Base-by-base conservation (phyloP, 2,329 filamentous ascomycete species). In the Penicillium sp. region DNA sequence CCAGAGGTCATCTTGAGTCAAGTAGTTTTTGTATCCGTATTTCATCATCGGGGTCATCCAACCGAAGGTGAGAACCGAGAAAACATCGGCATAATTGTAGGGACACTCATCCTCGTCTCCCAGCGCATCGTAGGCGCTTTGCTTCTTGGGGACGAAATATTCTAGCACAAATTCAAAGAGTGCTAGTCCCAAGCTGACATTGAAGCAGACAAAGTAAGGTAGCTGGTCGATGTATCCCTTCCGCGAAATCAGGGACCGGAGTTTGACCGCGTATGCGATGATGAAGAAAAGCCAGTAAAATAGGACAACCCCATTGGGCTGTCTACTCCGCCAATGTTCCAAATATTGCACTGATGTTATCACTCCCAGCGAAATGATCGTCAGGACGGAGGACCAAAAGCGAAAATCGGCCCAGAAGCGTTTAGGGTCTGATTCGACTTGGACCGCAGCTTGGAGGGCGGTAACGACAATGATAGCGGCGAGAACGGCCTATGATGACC, bases 31-130 rank as follows among this genome's bases (percentile, higher is more conserved):
- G 80, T 99, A 97, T 1, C 94, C 94, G 71, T 89, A 89, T 71
- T 87, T 92, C 94, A 99, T 99, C 84, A 99, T 80, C 0, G 94
- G 93, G 0, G 94, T 97, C 93, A 99, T 97, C 94, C 94, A 99
- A 54, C 89, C 88, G 75, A 99, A 99, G 0, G 93, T 96, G 46
- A 99, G 82, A 50, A 90, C 86, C 4, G 93, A 96, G 77, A 99
- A 99, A 52, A 97, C 82, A 59, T 93, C 92, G 13, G 94, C 93
- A 73, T 96, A 96, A 76, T 97, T 93, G 61, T 90, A 87, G 0
- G 82, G 82, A 60, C 87, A 89, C 74, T 90, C 87, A 64, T 89
- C 85, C 57, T 77, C 76, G 59, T 88, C 85, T 7, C 85, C 86
- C 49, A 89, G 73, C 6, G 85, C 85, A 71, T 89, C 84, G 70